Percentiles rank a stretch among this genome's conserved stretches.
phyloP scores from a whole-genome alignment of 2,329 filamentous ascomycete genomes.

The Colletotrichum acutatum region DNA sequence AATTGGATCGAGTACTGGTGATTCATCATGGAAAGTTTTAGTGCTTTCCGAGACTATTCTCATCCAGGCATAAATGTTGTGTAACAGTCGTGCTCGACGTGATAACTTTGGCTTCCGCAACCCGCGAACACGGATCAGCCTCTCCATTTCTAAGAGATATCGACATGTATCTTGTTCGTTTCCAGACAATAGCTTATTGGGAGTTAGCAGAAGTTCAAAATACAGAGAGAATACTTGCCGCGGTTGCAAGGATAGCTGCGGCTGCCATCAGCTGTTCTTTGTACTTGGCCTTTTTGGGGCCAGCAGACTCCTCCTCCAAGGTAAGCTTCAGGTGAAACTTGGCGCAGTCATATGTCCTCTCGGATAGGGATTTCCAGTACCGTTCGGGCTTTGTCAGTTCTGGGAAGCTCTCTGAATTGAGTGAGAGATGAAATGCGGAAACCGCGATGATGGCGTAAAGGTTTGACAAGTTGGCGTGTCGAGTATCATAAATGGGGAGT shows the following conservation, averaged over 20 bases:
- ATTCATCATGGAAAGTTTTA: not conserved
- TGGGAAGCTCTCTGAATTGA: not conserved
- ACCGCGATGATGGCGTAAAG: slow-evolving; percentile 2
- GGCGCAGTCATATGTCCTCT: not conserved
- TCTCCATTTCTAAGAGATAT: slow-evolving; percentile 7
- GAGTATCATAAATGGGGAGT: not conserved
- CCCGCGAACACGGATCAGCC: not conserved
- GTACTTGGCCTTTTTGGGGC: not conserved
- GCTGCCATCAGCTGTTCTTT: slow-evolving; percentile 18
- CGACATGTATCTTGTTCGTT: not conserved
- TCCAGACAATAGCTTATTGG: not conserved
- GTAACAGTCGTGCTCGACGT: not conserved
- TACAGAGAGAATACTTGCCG: not conserved
- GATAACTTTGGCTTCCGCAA: not conserved
- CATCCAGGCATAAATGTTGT: slow-evolving; percentile 17
- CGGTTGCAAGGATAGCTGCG: not conserved
- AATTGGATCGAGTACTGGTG: too few species aligned
- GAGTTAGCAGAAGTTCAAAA: not conserved
- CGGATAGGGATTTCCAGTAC: not conserved
- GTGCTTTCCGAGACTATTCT: slow-evolving; percentile 12
- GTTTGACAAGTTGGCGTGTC: slow-evolving; percentile 2
- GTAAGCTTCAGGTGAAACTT: not conserved
- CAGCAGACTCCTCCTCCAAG: not conserved
- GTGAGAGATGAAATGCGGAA: slow-evolving; percentile 6
- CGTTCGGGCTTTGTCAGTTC: not conserved